Base-by-base conservation (phyloP, 2,329 filamentous ascomycete species). In the Tetracladium maxilliforme region DNA sequence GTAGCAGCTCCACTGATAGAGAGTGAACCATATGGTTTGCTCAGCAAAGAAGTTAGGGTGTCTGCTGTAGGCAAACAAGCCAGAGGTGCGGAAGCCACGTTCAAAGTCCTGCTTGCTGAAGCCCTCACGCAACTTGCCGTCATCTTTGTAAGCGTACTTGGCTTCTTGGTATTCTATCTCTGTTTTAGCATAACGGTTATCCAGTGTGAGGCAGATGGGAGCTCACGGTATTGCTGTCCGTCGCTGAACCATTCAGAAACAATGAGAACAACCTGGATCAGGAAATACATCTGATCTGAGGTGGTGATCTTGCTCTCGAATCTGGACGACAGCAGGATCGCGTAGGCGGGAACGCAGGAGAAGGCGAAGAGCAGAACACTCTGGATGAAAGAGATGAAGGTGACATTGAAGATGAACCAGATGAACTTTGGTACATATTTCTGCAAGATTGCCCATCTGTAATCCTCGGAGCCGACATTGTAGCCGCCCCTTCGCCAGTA, bases 401-500 rank as follows among this genome's bases (percentile, higher is more conserved):
- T 54, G 29, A 87, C 56, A 49, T 95, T 92, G 50, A 98, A 72
- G 22, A 93, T 33, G 47, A 86, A 82, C 59, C 92, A 92, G 14
- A 72, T 11, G 27, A 9, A 32, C 19, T 9, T 59, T 55, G 6
- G 68, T 70, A 13, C 86, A 60, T 19, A 70, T 57, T 15, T 64
- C 57, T 44, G 74, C 74, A 26, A 95, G 57, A 28, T 86, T 71
- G 29, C 62, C 73, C 90, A 98, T 53, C 90, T 70, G 49, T 98
- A 98, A 50, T 98, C 90, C 51, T 98, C 87, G 10, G 79, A 86
- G 19, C 90, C 87, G 34, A 86, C 61, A 10, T 64, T 58, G 48
- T 98, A 98, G 14, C 90, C 90, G 19, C 90, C 90, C 49, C 82
- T 92, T 30, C 90, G 77, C 75, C 80, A 93, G 56, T 94, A 98